phyloP scores from a whole-genome alignment of 2,329 filamentous ascomycete species.

The Diplodia intermedia region DNA sequence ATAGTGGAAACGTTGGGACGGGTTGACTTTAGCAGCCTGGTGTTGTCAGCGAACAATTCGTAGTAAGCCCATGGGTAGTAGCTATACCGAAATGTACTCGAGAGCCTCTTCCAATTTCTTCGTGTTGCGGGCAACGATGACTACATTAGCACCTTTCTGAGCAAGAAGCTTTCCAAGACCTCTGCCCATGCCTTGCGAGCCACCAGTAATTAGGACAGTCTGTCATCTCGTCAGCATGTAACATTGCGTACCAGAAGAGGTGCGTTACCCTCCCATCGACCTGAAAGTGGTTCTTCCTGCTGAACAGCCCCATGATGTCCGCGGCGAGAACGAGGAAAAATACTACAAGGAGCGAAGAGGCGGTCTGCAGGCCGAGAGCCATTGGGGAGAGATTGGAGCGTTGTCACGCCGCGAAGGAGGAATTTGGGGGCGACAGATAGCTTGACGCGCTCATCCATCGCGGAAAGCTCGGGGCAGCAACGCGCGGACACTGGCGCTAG shows the following conservation, averaged over 20 bases:
- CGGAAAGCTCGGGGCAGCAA: neutral
- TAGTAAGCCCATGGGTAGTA: neutral
- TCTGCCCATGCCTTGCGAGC: conserved; percentile 90
- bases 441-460: neutral
- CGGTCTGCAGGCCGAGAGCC: conserved; percentile 48
- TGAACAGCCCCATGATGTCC: conserved; percentile 71
- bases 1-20: conserved; percentile 78
- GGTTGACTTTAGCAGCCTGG: conserved; percentile 70
- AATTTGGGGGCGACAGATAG: neutral
- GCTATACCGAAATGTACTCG: conserved; percentile 65
- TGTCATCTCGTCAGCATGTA: conserved; percentile 49
- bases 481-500: neutral
- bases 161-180: conserved; percentile 76
- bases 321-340: conserved; percentile 49
- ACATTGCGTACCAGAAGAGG: conserved; percentile 30
- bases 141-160: conserved; percentile 81
- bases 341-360: conserved; percentile 44
- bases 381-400: conserved; percentile 37
- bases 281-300: conserved; percentile 75
- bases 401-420: conserved; percentile 1
- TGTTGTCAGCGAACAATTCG: neutral
- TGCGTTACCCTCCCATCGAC: conserved; percentile 80
- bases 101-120: conserved; percentile 76
- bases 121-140: conserved; percentile 81
- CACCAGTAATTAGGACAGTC: conserved; percentile 90